Base-by-base conservation (phyloP, 768 basidiomycete species). In the Auriculariales sp. region DNA sequence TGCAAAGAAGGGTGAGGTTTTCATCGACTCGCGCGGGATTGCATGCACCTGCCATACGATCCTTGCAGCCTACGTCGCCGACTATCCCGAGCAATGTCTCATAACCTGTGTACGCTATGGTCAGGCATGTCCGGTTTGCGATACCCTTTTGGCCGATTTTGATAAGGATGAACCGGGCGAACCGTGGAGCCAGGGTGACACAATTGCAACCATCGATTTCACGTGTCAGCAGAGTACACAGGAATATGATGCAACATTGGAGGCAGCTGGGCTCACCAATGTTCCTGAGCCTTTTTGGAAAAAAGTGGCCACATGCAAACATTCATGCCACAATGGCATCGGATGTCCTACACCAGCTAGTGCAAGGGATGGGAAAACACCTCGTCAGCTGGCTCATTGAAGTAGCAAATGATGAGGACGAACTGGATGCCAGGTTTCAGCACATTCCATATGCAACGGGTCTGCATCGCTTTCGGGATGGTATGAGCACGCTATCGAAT, bases 81-180 rank as follows among this genome's bases (percentile, higher is more conserved):
- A 73, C 54, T 67, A 71, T 50, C 72, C 72, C 0, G 71, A 75
- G 52, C 72, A 74, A 50, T 59, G 66, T 12, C 62, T 73, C 0
- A 61, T 66, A 3, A 34, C 53, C 14, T 0, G 62, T 65, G 0
- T 60, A 48, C 31, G 51, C 46, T 59, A 58, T 45, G 46, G n/a
- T 3, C 53, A 57, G 0, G 48, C 53, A 17, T 61, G 62, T 48
- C 56, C 57, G 5, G 48, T 47, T 10, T 61, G 62, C 39, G 12
- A 45, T 0, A 46, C 52, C 14, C 28, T 49, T 2, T 17, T 27
- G 12, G 14, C 50, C 10, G 50, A 54, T 4, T 50, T 59, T 17
- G 58, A 54, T 1, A 5, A 22, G 6, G 15, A 49, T 28, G 44
- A 27, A 11, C 11, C 14, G 6, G 31, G 28, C 35, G 33, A 47